phyloP scores from a whole-genome alignment of 257 asterid species.

The Anisodus tanguticus region DNA sequence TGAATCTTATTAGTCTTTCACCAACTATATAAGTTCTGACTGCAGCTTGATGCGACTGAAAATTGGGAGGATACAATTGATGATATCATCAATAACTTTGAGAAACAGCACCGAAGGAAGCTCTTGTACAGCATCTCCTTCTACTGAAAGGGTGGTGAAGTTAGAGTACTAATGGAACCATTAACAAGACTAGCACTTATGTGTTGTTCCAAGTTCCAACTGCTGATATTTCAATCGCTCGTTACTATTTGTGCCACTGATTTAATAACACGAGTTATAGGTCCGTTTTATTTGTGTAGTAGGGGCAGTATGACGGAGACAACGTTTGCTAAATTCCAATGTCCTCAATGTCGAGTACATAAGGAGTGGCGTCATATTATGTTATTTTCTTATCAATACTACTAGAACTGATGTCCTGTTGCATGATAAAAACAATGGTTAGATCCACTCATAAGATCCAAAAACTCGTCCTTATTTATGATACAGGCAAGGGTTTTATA shows the following conservation, averaged over 20 bases:
- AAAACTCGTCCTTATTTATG: not conserved
- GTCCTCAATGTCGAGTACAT: not conserved
- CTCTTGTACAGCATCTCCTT: slow-evolving; percentile 75
- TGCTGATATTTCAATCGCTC: not conserved
- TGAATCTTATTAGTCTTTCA: not conserved
- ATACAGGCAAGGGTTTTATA: not conserved
- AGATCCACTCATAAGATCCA: not conserved
- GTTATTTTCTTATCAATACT: not conserved
- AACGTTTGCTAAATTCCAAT: not conserved
- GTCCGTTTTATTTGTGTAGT: not conserved
- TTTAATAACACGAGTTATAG: not conserved
- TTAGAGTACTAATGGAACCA: not conserved
- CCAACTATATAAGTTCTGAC: slow-evolving; percentile 12
- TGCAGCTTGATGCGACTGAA: slow-evolving; percentile 72
- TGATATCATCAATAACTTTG: slow-evolving; percentile 70
- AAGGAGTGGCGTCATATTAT: not conserved
- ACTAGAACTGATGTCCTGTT: not conserved
- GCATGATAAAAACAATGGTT: not conserved
- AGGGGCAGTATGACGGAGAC: not conserved
- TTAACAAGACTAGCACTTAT: not conserved
- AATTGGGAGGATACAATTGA: slow-evolving; percentile 82
- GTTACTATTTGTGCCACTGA: not conserved
- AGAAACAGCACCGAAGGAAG: slow-evolving; percentile 77
- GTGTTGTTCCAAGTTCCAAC: no score
- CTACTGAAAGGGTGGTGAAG: slow-evolving; percentile 44